phyloP scores from a whole-genome alignment of 2,329 filamentous ascomycete species.

The Exophiala bonariae region DNA sequence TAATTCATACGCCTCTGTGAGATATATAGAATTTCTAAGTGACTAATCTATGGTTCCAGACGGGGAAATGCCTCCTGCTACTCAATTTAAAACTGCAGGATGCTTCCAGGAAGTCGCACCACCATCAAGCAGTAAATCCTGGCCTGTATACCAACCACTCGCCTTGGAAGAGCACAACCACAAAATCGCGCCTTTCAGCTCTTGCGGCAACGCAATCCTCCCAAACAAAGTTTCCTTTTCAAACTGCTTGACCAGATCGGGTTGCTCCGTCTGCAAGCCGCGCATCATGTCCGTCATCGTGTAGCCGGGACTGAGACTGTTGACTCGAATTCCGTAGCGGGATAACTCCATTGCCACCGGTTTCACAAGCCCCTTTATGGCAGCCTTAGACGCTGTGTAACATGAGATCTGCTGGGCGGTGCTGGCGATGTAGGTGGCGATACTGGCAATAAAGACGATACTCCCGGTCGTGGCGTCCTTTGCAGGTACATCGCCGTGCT shows the following conservation, averaged over 20 bases:
- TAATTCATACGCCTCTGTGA: no score
- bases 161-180: conserved; percentile 22
- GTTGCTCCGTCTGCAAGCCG: conserved; percentile 21
- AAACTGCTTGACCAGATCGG: conserved; percentile 25
- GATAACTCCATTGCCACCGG: conserved; percentile 56
- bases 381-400: conserved; percentile 73
- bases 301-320: conserved; percentile 32
- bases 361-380: conserved; percentile 73
- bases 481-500: conserved; percentile 13
- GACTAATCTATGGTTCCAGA: neutral
- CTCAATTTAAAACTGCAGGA: conserved; percentile 20
- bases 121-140: conserved; percentile 29
- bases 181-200: conserved; percentile 25
- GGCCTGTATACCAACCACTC: conserved; percentile 27
- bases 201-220: conserved; percentile 25
- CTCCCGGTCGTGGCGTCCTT: conserved; percentile 14
- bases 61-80: neutral
- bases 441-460: conserved; percentile 37
- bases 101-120: conserved; percentile 30
- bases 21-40: neutral
- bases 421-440: conserved; percentile 35
- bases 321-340: conserved; percentile 34
- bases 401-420: conserved; percentile 33
- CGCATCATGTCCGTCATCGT: conserved; percentile 32
- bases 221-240: conserved; percentile 28